These are phyloP conservation scores for Rhipidocladum racemiflorum DNA, from an alignment of 176 grass and related monocot genomes.

Conservation along the genomic window DNA sequence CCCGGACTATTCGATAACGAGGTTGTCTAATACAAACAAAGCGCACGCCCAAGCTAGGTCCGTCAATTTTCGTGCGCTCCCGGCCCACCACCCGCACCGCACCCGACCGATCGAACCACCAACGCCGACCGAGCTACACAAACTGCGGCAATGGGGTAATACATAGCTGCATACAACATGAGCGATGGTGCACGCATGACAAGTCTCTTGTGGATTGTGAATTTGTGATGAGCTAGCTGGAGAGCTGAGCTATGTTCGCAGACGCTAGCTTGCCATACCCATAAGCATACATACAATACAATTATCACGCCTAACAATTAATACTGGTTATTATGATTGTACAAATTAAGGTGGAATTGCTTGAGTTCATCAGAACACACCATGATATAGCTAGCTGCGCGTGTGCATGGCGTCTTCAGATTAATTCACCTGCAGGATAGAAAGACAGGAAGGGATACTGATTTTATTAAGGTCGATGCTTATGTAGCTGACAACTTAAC, in stretches of 20 bases:
- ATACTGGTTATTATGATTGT: neutral
- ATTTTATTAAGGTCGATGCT: neutral
- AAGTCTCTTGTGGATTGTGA: neutral
- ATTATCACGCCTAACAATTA: neutral
- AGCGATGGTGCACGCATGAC: neutral
- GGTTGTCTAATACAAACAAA: too few relatives aligned
- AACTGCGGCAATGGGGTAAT: neutral
- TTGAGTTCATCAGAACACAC: neutral
- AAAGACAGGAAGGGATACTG: neutral
- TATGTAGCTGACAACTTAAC: neutral
- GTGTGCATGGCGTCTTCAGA: neutral
- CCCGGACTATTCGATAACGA: too few relatives aligned
- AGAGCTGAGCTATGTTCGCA: neutral
- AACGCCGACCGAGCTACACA: too few relatives aligned
- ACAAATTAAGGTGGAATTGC: neutral
- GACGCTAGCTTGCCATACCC: neutral
- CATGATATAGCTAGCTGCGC: neutral
- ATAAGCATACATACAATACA: neutral
- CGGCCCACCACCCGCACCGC: too few relatives aligned
- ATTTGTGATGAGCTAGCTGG: neutral
- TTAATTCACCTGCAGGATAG: constrained; percentile 31
- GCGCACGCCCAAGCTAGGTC: too few relatives aligned
- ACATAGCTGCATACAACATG: neutral
- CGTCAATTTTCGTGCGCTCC: too few relatives aligned
- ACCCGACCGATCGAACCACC: too few relatives aligned